Evolutionary conservation across 345 rosid species (phyloP).

Genomic region (Eutrema japonicum): DNA sequence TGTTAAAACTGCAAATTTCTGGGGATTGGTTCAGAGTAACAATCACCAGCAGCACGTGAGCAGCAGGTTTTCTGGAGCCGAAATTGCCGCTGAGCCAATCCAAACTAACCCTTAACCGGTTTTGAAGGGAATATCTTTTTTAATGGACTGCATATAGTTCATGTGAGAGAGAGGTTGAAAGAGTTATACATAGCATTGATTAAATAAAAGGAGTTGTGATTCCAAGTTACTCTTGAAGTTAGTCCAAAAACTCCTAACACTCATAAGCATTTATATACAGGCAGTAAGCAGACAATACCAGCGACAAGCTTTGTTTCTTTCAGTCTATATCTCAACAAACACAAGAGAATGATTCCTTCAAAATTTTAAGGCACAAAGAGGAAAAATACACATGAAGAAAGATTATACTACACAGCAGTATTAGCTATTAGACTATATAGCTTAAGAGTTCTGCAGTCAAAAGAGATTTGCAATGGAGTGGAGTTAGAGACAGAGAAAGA

Average conservation of each 20-base stretch:
- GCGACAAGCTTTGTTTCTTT: conserved; percentile 35
- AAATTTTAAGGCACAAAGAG: conserved; percentile 28
- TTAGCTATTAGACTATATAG: conserved; percentile 44
- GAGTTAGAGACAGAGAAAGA: conserved; percentile 27
- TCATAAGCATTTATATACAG: conserved; percentile 33
- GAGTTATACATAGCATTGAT: neutral
- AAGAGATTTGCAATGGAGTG: conserved; percentile 41
- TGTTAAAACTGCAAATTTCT: conserved; percentile 57
- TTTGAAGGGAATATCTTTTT: conserved; percentile 28
- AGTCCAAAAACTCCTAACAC: conserved; percentile 8
- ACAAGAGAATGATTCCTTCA: conserved; percentile 27
- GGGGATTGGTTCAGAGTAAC: conserved; percentile 60
- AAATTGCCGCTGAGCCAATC: conserved; percentile 63
- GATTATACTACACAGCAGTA: conserved; percentile 28
- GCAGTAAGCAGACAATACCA: conserved; percentile 14
- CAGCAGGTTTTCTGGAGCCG: conserved; percentile 56
- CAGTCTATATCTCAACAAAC: conserved; percentile 35
- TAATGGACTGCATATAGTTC: conserved; percentile 4
- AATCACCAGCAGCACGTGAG: conserved; percentile 36
- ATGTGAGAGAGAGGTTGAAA: conserved; percentile 11
- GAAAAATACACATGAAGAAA: conserved; percentile 1
- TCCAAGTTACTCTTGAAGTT: neutral
- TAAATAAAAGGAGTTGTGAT: conserved; percentile 15
- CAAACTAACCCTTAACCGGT: conserved; percentile 27
- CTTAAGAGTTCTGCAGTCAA: conserved; percentile 52